Evolutionary conservation across 257 asterid species (phyloP), one percentile per base, ranked within the genome.

Genomic region (Henckelia pumila): DNA sequence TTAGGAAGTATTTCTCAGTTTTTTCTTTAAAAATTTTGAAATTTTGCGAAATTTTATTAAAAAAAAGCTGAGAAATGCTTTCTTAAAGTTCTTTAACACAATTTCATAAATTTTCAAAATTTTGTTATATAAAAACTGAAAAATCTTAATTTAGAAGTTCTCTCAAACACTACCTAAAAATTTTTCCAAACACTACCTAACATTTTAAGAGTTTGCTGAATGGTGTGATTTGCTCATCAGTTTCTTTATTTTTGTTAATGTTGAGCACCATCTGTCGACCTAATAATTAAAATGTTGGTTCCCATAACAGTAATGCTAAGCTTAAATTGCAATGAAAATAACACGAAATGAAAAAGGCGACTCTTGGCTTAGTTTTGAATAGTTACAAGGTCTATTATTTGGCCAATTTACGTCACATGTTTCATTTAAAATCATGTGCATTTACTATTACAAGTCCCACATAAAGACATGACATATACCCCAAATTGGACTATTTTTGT

Each of bases 301-400:
- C 24, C 5, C 52, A 17, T 13, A 11, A 35, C 44, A 26, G 23
- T 17, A 60, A 28, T 57, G 67, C 44, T 75, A 49, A 73, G 49
- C 65, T 52, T 40, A 62, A 56, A 71, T 24, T 61, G 71, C 59
- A 59, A 33, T 58, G 6, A 71, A 72, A 75, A 72, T 47, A 65
- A 30, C 1, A 20, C 29, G 63, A 26, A 64, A 23, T 8, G 65
- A 2, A 1, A 73, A 73, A 69, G 66, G 56, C 37, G 29, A 50
- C 62, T 49, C 40, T 68, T 72, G 49, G 63, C 25, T 63, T 75
- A 73, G 73, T 67, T 67, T 28, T 29, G 53, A 21, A 56, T 52
- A 65, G 76, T 22, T 56, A 22, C 16, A 58, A 2, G 57, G 64
- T 68, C 67, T 60, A 71, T 29, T 63, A 70, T 74, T 75, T 71